A percentile compares a stretch with the other conserved stretches of the same genome.
Evolutionary conservation across 495 filamentous ascomycete species (phyloP).

Genomic region (Xanthoparmelia taractica): DNA sequence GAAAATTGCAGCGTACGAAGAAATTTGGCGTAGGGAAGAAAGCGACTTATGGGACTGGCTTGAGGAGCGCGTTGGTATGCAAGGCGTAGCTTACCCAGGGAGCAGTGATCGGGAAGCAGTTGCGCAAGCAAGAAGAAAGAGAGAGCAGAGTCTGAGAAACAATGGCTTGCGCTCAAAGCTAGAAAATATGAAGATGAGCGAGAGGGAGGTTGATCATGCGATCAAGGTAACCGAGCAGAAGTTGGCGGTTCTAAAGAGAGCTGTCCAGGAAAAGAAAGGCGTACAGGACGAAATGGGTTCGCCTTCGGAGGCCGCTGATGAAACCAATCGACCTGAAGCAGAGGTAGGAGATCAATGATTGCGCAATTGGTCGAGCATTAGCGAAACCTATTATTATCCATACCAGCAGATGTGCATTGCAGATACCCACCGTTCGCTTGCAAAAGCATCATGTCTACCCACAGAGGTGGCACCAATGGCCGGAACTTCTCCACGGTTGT

Average conservation of each 20-base stretch:
- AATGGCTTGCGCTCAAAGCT: constrained; percentile 41
- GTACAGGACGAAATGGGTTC: background rate
- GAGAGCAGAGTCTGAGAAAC: constrained; percentile 22
- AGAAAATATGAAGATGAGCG: constrained; percentile 63
- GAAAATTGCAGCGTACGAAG: constrained; percentile 77
- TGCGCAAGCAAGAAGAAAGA: constrained; percentile 6
- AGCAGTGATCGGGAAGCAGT: constrained; percentile 5
- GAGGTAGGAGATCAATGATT: background rate
- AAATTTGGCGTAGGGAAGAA: constrained; percentile 87
- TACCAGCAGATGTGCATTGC: background rate
- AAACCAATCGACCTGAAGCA: background rate
- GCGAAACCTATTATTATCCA: background rate
- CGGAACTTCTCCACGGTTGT: background rate
- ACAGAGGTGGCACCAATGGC: background rate
- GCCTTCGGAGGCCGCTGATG: background rate
- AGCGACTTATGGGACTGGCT: constrained; percentile 93
- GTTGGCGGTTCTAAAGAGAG: constrained; percentile 63
- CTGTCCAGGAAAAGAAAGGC: constrained; percentile 52
- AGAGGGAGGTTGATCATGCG: constrained; percentile 75
- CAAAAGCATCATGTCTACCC: background rate
- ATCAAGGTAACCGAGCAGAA: constrained; percentile 79
- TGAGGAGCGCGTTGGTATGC: constrained; percentile 75
- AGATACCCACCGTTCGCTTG: background rate
- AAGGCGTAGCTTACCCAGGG: constrained; percentile 46
- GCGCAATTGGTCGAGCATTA: background rate